A percentile compares a stretch with the other conserved stretches of the same genome.
Conservation (phyloP, 768 basidiomycete species). For the Hygrophoropsis aurantiaca region DNA sequence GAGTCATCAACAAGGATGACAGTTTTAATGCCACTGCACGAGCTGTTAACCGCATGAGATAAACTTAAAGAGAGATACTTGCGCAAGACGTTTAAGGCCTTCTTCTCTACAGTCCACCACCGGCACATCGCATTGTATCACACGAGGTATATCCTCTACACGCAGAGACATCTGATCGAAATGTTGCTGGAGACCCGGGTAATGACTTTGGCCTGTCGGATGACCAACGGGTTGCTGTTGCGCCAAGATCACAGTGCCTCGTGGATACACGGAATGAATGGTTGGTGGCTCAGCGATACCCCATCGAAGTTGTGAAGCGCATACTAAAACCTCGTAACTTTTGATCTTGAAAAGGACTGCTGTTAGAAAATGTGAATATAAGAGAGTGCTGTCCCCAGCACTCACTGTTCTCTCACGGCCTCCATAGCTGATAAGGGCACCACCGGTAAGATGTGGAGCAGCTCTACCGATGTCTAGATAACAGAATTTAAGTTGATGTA, state of each 20-base stretch:
- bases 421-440: constrained; percentile 31
- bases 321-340: constrained; percentile 35
- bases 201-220: background rate
- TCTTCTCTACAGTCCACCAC: constrained; percentile 17
- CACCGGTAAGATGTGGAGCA: constrained; percentile 23
- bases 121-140: constrained; percentile 12
- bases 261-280: constrained; percentile 12
- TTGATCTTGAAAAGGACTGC: constrained; percentile 17
- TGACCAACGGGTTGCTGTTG: constrained; percentile 5
- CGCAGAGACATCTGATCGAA: constrained; percentile 18
- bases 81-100: constrained; percentile 23
- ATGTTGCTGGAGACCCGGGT: too few relatives aligned
- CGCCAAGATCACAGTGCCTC: constrained; percentile 31
- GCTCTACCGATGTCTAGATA: constrained; percentile 35
- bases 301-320: constrained; percentile 33
- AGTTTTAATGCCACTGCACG: constrained; percentile 38
- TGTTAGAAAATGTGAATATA: constrained; percentile 1
- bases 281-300: constrained; percentile 17
- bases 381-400: background rate
- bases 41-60: background rate
- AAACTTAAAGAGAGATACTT: constrained; percentile 9
- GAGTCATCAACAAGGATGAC: constrained; percentile 43
- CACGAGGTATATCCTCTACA: constrained; percentile 27
- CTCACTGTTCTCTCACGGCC: constrained; percentile 34
- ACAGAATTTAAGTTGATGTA: background rate